A percentile compares a stretch with the other conserved stretches of the same genome.
These are phyloP conservation scores for Podospora fimiseda DNA, from an alignment of 495 filamentous ascomycete genomes.

Conservation along the genomic window DNA sequence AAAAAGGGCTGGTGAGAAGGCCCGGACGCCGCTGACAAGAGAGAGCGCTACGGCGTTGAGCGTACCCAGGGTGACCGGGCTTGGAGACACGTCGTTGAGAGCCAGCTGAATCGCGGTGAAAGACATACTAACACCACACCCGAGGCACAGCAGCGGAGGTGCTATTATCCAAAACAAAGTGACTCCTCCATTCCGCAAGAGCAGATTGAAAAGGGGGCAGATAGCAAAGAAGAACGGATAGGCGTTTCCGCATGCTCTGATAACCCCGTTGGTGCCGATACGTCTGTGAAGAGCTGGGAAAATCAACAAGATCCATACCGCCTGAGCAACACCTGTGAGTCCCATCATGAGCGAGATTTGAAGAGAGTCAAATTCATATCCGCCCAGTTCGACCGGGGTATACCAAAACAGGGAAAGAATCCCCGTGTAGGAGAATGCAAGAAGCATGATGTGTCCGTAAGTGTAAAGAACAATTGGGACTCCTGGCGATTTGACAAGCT, in stretches of 20 bases:
- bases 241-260: slow-evolving; percentile 44
- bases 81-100: slow-evolving; percentile 62
- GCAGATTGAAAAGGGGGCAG: slow-evolving; percentile 45
- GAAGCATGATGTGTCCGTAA: slow-evolving; percentile 54
- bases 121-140: slow-evolving; percentile 58
- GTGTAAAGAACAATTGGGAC: slow-evolving; percentile 56
- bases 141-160: slow-evolving; percentile 35
- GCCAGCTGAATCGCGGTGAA: slow-evolving; percentile 64
- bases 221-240: slow-evolving; percentile 54
- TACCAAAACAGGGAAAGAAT: slow-evolving; percentile 59
- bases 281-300: slow-evolving; percentile 56
- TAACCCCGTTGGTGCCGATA: slow-evolving; percentile 54
- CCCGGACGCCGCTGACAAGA: slow-evolving; percentile 43
- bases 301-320: slow-evolving; percentile 55
- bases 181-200: slow-evolving; percentile 38
- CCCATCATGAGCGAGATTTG: slow-evolving; percentile 57
- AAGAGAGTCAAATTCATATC: slow-evolving; percentile 51
- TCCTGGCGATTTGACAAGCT: slow-evolving; percentile 54
- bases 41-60: slow-evolving; percentile 60
- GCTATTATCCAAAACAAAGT: slow-evolving; percentile 51
- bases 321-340: slow-evolving; percentile 53
- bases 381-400: slow-evolving; percentile 48
- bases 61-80: slow-evolving; percentile 50
- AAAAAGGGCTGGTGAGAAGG: slow-evolving; percentile 55
- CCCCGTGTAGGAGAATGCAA: slow-evolving; percentile 60